Base-by-base conservation (phyloP, 2,329 filamentous ascomycete species). In the Arthroderma sp. region DNA sequence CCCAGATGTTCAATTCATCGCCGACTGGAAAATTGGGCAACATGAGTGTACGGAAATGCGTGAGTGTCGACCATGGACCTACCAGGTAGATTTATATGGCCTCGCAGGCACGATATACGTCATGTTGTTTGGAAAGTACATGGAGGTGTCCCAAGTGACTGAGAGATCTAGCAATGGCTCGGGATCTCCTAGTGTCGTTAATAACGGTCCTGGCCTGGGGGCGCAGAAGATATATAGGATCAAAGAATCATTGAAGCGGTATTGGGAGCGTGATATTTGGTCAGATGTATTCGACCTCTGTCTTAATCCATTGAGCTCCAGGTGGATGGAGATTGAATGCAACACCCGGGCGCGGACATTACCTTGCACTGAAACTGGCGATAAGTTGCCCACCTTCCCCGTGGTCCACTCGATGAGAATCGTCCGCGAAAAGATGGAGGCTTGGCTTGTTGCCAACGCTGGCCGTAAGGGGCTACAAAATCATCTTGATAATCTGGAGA, bases 201-300 rank as follows among this genome's bases (percentile, higher is more conserved):
- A 62, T 59, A 60, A 62, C 21, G 54, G n/a, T 4, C 41, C 38
- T 37, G 39, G 54, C 11, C 11, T 44, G 23, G 54, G 54, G 15
- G 23, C 23, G 11, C 59, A 79, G 1, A 84, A 87, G 67, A 83
- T 79, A 52, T 97, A 95, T 74, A 82, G 80, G 61, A 83, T 96
- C 63, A 81, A 86, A 55, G 91, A 96, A 72, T 81, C 77, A 13
- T 74, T 97, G 60, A 98, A 98, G 76, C 76, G 93, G 47, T 98
- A 98, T 73, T 98, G 93, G 93, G 91, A 97, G 76, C 86, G 84
- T 53, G 90, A 95, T 54, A 82, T 97, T 47, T 98, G 93, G 93
- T 73, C 69, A 1, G 83, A 87, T 60, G 84, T 86, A 52, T 95
- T 98, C 70, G 86, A 91, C 62, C 66, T 97, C 59, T 73, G 97